Evolutionary conservation across 2,329 filamentous ascomycete species (phyloP), one percentile per base, ranked within the genome.

Genomic region (Aspergillus pseudoviridinutans): DNA sequence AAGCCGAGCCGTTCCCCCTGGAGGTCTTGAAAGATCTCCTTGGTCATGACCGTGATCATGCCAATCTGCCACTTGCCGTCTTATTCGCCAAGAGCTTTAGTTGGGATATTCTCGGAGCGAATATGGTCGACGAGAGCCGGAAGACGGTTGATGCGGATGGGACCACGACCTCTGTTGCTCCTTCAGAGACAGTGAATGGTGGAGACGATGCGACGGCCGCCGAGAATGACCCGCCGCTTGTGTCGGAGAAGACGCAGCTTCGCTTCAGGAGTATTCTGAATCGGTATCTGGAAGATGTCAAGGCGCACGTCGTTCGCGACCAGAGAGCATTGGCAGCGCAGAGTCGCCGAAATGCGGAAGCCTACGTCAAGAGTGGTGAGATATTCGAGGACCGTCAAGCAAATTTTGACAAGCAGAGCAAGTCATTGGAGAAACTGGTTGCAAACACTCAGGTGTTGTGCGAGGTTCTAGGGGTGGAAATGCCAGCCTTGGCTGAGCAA

Each of bases 21-120:
- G 94, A 99, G 73, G 93, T 97, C n/a, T 79, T 99, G 44, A 99
- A 99, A 77, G 95, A 99, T 71, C 84, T 99, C 63, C 83, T 99
- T 17, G 92, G 92, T 7, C 88, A 97, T 70, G 94, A 99, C 72
- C 86, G 92, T 55, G 93, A 99, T 65, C 94, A 97, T 70, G 80
- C 86, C 55, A 99, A 97, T 69, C 78, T 99, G 47, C 92, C 94
- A 1, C 79, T 99, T 49, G 88, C 97, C 5, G 94, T 97, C 53
- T 84, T 96, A 14, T 99, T 99, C 69, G 92, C 96, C 64, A 99
- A 97, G 77, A 88, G 90, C 20, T 99, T 97, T 68, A 88, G 89
- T 61, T 99, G 93, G 92, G 95, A 99, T 76, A 85, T 97, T 38
- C 78, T 99, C 14, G 94, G 94, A 2, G 85, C 92, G 27, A 92